These are phyloP conservation scores for Syzygium oleosum DNA, from an alignment of 345 rosid species.

Conservation along the genomic window DNA sequence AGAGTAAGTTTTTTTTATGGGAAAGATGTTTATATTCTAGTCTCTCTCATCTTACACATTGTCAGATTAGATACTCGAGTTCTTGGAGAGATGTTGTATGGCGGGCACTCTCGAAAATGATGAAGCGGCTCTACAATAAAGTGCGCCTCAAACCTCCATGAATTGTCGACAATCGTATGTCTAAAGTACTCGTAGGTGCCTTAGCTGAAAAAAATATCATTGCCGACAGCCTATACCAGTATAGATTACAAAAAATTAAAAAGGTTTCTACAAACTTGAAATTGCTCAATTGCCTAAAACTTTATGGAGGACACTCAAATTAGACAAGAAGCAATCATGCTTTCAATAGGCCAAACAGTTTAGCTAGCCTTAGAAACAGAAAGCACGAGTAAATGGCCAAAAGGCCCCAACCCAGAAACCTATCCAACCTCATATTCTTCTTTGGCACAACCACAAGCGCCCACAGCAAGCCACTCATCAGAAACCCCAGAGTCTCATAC, in stretches of 20 bases:
- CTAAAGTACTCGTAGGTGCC: neutral
- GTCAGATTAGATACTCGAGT: neutral
- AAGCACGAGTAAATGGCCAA: conserved; percentile 69
- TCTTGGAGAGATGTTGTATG: neutral
- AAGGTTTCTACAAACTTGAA: neutral
- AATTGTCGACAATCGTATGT: neutral
- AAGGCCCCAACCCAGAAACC: conserved; percentile 63
- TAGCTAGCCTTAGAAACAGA: conserved; percentile 42
- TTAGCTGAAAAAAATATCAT: neutral
- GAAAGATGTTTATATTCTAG: neutral
- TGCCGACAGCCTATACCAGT: neutral
- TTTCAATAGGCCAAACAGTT: conserved; percentile 16
- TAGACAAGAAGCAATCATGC: neutral
- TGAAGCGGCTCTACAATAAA: neutral
- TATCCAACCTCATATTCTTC: conserved; percentile 59
- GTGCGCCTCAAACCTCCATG: neutral
- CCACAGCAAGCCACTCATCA: conserved; percentile 74
- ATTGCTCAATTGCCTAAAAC: neutral
- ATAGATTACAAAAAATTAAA: neutral
- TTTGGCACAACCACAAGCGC: conserved; percentile 68
- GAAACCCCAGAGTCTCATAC: conserved; percentile 58
- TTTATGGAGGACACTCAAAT: neutral
- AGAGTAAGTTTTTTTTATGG: neutral
- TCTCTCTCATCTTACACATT: neutral
- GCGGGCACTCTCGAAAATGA: neutral